Evolutionary conservation across 805 yeast genomes (phyloP).

Genomic region (Komagataella mondaviorum): DNA sequence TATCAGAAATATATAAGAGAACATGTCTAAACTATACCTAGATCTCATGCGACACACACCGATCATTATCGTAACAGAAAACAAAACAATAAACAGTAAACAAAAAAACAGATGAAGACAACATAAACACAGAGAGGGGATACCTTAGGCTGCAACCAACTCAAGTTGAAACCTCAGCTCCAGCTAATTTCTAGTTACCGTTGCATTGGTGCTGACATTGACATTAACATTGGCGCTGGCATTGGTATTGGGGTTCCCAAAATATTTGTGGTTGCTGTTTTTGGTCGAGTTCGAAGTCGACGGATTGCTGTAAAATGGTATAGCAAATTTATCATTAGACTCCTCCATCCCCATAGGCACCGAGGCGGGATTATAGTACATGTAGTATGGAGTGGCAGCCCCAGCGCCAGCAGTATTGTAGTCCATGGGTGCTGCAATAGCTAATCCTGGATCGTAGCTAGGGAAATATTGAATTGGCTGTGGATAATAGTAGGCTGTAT

Average conservation of each 20-base stretch:
- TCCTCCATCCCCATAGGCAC: background rate
- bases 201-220: background rate
- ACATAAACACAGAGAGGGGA: background rate
- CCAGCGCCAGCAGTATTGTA: constrained; percentile 6
- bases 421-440: constrained; percentile 4
- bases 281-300: background rate
- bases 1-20: background rate
- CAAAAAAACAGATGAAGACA: background rate
- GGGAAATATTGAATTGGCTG: constrained; percentile 8
- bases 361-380: constrained; percentile 13
- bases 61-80: background rate
- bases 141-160: background rate
- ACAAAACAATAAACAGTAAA: background rate
- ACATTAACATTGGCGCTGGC: background rate
- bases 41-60: background rate
- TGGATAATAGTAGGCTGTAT: constrained; percentile 1
- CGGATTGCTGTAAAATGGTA: background rate
- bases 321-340: background rate
- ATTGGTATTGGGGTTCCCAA: background rate
- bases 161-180: background rate
- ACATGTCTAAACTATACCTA: background rate
- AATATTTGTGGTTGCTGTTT: background rate
- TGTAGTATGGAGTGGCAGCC: constrained; percentile 15
- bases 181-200: background rate
- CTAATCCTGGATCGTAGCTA: constrained; percentile 9